phyloP scores from a whole-genome alignment of 2,329 filamentous ascomycete genomes.

The Macrophomina pseudophaseolina region DNA sequence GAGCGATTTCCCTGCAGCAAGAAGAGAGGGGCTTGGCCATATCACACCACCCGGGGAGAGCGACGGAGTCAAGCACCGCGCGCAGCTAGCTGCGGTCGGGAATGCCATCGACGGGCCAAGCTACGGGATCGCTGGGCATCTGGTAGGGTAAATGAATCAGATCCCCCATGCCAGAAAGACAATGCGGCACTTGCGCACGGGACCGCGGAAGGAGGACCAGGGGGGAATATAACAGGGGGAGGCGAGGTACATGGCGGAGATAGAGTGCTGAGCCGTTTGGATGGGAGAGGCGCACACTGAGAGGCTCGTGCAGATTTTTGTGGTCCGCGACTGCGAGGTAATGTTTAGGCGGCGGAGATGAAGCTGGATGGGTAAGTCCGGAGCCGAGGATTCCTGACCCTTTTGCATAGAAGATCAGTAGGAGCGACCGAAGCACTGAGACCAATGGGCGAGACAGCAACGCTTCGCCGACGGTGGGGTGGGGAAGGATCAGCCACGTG shows the following conservation, averaged over 20 bases:
- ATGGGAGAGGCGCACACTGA: neutral
- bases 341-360: neutral
- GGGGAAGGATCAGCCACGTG: slow-evolving; percentile 9
- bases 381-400: neutral
- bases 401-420: neutral
- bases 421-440: neutral
- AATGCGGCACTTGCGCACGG: neutral
- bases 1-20: neutral
- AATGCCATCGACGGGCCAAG: too few species aligned
- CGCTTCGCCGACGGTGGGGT: neutral
- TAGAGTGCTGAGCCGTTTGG: neutral
- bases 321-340: too few species aligned
- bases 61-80: too few species aligned
- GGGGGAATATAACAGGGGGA: neutral
- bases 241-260: neutral
- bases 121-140: too few species aligned
- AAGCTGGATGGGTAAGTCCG: neutral
- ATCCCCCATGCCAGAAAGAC: neutral
- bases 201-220: neutral
- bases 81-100: too few species aligned
- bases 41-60: neutral
- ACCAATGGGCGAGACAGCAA: neutral
- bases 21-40: neutral
- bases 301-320: too few species aligned
- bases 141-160: neutral